Percentiles rank a stretch among this genome's conserved stretches.
These are phyloP conservation scores for Paramecium sonneborni DNA, from an alignment of 73 alveolate species.

Conservation along the genomic window DNA sequence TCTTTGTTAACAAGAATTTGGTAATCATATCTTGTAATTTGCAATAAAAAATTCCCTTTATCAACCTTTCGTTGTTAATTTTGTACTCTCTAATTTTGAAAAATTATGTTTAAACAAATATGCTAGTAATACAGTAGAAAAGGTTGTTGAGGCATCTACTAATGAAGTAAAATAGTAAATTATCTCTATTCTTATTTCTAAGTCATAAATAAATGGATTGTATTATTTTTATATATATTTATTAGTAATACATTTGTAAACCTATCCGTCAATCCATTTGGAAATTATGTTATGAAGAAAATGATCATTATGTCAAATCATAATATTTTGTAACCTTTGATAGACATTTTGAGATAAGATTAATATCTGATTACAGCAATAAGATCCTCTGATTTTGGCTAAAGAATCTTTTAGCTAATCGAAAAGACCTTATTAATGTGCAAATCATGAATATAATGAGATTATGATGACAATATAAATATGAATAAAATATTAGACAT, in stretches of 20 bases:
- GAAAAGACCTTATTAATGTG: constrained; percentile 23
- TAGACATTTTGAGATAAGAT: not conserved
- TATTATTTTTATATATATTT: not conserved
- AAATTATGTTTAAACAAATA: constrained; percentile 20
- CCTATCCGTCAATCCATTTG: constrained; percentile 40
- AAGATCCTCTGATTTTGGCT: constrained; percentile 27
- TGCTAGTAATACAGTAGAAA: constrained; percentile 47
- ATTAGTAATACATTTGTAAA: not conserved
- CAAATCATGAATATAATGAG: constrained; percentile 30
- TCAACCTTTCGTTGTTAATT: not conserved
- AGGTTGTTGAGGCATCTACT: constrained; percentile 1
- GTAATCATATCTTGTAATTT: constrained; percentile 17
- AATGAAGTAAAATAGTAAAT: not conserved
- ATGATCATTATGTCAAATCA: constrained; percentile 26
- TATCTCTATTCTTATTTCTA: not conserved
- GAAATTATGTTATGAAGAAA: constrained; percentile 42
- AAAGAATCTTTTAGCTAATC: not conserved
- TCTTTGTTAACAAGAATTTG: not conserved
- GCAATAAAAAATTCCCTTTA: not conserved
- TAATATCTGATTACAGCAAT: not conserved
- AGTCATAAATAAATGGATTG: not conserved
- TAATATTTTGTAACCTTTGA: not conserved
- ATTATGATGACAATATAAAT: constrained; percentile 3
- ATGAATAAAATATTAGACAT: not conserved
- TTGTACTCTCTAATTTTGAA: not conserved